Evolutionary conservation across 2,329 filamentous ascomycete genomes (phyloP), one percentile per base, ranked within the genome.

Genomic region (Botrytis aclada): DNA sequence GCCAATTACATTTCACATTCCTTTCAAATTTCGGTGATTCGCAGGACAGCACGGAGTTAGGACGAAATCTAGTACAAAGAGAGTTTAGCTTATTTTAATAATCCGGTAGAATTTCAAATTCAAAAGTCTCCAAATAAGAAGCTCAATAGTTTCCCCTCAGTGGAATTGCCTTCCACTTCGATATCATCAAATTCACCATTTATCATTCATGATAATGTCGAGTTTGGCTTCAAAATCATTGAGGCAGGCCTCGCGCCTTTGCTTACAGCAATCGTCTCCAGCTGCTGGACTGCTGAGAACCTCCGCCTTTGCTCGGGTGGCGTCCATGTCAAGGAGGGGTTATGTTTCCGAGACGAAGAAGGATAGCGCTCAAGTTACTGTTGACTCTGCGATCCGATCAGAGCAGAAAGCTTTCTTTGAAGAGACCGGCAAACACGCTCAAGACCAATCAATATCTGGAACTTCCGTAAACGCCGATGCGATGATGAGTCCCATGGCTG

Each of bases 341-440:
- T 97, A 97, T 87, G 94, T 97, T 76, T 92, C 93, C 41, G 92
- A 95, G 84, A 92, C 93, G 74, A 94, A 92, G 85, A 87, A 90
- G 77, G 90, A 93, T 78, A 88, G 89, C 82, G 93, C 94, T 69
- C 93, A 94, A 81, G 92, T 97, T 80, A 90, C 89, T 78, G 84
- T 94, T 73, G 94, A 97, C 79, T 92, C 92, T 18, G 90, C 94
- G 74, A 95, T 97, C 83, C 93, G 92, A 82, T 86, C 94, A 74
- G 94, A 97, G 77, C 94, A 95, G 84, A 92, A 92, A 82, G 90
- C 92, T 45, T 96, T 97, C 82, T 89, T 90, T 75, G 85, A 88
- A 64, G 77, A 81, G 76, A 80, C 79, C 58, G 79, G 80, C n/a
- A 81, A 80, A 72, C 74, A 77, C 43, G 76, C 79, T 22, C 74